Conservation (phyloP, 2,329 filamentous ascomycete species). For the Aspergillus sp. region DNA sequence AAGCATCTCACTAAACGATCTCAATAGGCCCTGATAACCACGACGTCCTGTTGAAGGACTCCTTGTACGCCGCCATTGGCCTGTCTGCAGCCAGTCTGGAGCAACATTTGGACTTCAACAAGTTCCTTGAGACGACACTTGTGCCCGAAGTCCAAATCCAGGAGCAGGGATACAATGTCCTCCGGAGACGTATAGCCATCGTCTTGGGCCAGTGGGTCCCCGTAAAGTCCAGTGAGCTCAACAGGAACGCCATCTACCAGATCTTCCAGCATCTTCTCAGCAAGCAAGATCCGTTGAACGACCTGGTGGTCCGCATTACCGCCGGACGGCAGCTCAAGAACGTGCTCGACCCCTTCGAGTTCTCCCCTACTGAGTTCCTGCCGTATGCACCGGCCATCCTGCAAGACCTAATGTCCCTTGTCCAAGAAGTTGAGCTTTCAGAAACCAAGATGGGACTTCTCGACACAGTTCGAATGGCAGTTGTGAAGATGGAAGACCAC, state of each 20-base stretch:
- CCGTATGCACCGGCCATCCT: conserved; percentile 76
- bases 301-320: conserved; percentile 88
- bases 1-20: conserved; percentile 23
- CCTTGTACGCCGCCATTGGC: conserved; percentile 90
- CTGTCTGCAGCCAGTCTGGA: conserved; percentile 76
- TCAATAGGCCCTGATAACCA: conserved; percentile 56
- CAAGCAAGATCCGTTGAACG: conserved; percentile 74
- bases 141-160: conserved; percentile 74
- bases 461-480: conserved; percentile 79
- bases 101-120: conserved; percentile 77
- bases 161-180: conserved; percentile 70
- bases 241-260: conserved; percentile 75
- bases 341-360: conserved; percentile 82
- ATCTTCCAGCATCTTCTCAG: conserved; percentile 87
- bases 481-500: conserved; percentile 76
- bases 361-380: conserved; percentile 70
- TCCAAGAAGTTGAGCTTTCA: conserved; percentile 75
- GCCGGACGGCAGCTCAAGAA: conserved; percentile 81
- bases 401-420: conserved; percentile 71
- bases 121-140: conserved; percentile 73
- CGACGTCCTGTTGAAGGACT: conserved; percentile 84
- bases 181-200: conserved; percentile 85
- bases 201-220: conserved; percentile 87
- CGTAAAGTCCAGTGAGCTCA: conserved; percentile 69
- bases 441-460: conserved; percentile 90